Conservation (phyloP, 1,284 basidiomycete species). For the Ustilago cynodontis region DNA sequence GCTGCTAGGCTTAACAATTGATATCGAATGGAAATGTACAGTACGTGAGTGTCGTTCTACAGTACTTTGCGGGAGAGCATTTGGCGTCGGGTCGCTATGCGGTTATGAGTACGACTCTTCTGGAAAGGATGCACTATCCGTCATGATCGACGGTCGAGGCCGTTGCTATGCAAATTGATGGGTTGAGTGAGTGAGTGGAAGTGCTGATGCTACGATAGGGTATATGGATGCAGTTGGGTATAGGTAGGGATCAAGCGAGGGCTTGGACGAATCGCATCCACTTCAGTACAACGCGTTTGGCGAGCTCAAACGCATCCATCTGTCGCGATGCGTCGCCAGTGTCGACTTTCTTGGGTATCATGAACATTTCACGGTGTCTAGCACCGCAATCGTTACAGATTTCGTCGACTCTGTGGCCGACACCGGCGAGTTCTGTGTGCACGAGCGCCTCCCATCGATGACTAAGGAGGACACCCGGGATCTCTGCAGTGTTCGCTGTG, state of each 20-base stretch:
- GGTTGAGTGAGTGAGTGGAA: too few relatives aligned
- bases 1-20: too few relatives aligned
- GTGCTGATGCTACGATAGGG: not conserved
- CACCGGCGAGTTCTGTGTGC: conserved; percentile 45
- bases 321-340: conserved; percentile 3
- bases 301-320: conserved; percentile 28
- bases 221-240: not conserved
- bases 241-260: not conserved
- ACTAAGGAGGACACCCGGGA: conserved; percentile 28
- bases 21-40: too few relatives aligned
- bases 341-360: conserved; percentile 29
- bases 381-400: conserved; percentile 47
- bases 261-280: conserved; percentile 44
- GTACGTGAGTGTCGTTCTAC: too few relatives aligned
- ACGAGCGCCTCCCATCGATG: conserved; percentile 57
- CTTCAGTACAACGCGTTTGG: conserved; percentile 23
- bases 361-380: conserved; percentile 56
- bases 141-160: too few relatives aligned
- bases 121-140: not conserved
- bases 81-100: not conserved
- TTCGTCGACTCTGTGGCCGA: conserved; percentile 33
- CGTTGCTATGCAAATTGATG: too few relatives aligned
- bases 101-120: not conserved
- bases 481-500: conserved; percentile 6
- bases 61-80: too few relatives aligned